These are phyloP conservation scores for Starmera dryadoides DNA, from an alignment of 805 yeast species.

Conservation along the genomic window DNA sequence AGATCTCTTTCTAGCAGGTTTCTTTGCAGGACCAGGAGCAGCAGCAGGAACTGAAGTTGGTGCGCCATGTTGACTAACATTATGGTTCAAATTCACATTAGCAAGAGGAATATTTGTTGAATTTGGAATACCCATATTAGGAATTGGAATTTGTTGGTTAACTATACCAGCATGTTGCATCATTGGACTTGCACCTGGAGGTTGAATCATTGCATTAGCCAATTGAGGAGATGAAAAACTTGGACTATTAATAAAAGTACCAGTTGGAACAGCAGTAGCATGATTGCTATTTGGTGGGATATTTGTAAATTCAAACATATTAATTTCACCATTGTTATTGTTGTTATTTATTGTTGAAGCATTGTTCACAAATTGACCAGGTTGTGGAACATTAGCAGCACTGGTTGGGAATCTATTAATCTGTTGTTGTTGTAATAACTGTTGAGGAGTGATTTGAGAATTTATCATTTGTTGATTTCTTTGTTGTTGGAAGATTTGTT, in stretches of 20 bases:
- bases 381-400: not conserved
- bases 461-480: slow-evolving; percentile 6
- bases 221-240: slow-evolving; percentile 9
- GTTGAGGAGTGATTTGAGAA: slow-evolving; percentile 22
- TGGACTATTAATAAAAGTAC: slow-evolving; percentile 3
- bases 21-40: slow-evolving; percentile 3
- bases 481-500: slow-evolving; percentile 8
- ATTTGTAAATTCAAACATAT: slow-evolving; percentile 1
- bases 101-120: not conserved
- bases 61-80: not conserved
- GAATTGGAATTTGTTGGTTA: slow-evolving; percentile 1
- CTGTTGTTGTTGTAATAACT: slow-evolving; percentile 10
- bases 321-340: not conserved
- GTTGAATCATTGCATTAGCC: not conserved
- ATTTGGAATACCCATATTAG: no score
- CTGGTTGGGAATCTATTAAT: not conserved
- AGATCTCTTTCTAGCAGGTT: slow-evolving; percentile 7
- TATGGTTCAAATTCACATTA: no score
- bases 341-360: not conserved
- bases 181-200: not conserved
- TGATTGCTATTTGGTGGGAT: not conserved
- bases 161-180: not conserved
- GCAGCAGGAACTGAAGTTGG: not conserved
- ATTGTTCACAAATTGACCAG: slow-evolving; percentile 4
- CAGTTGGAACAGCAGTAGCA: slow-evolving; percentile 6